phyloP scores from a whole-genome alignment of 441 rosid genomes.

The Mallotus japonicus region DNA sequence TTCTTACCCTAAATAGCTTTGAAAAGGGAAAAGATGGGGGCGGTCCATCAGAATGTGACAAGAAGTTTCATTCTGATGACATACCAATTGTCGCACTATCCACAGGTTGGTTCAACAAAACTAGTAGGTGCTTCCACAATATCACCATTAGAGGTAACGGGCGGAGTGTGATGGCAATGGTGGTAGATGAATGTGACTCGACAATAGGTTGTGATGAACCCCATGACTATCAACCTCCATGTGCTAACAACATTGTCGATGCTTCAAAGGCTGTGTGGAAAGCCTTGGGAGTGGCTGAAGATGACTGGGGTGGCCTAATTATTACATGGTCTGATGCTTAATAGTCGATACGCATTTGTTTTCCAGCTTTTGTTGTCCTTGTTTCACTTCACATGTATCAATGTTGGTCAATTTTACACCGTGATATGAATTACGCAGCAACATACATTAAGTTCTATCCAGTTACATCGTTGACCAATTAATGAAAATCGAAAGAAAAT shows the following conservation, averaged over 20 bases:
- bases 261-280: slow-evolving; percentile 38
- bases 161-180: slow-evolving; percentile 27
- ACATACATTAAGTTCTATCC: too few species aligned
- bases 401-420: too few species aligned
- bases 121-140: slow-evolving; percentile 23
- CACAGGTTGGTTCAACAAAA: slow-evolving; percentile 31
- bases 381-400: too few species aligned
- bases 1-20: slow-evolving; percentile 30
- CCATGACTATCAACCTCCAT: slow-evolving; percentile 33
- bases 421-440: too few species aligned
- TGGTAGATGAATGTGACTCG: slow-evolving; percentile 38
- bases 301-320: slow-evolving; percentile 24
- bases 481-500: too few species aligned
- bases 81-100: slow-evolving; percentile 23
- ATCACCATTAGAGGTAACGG: slow-evolving; percentile 32
- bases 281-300: slow-evolving; percentile 26
- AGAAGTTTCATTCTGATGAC: slow-evolving; percentile 19
- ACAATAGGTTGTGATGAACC: slow-evolving; percentile 29
- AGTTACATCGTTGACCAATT: too few species aligned
- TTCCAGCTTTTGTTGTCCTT: background rate
- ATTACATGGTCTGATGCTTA: slow-evolving; percentile 29
- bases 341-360: background rate
- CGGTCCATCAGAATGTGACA: slow-evolving; percentile 24
- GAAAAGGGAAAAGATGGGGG: slow-evolving; percentile 31
- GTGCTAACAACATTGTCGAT: slow-evolving; percentile 35